Evolutionary conservation across 2,329 filamentous ascomycete species (phyloP), one percentile per base, ranked within the genome.

Genomic region (Alternaria infectoria): DNA sequence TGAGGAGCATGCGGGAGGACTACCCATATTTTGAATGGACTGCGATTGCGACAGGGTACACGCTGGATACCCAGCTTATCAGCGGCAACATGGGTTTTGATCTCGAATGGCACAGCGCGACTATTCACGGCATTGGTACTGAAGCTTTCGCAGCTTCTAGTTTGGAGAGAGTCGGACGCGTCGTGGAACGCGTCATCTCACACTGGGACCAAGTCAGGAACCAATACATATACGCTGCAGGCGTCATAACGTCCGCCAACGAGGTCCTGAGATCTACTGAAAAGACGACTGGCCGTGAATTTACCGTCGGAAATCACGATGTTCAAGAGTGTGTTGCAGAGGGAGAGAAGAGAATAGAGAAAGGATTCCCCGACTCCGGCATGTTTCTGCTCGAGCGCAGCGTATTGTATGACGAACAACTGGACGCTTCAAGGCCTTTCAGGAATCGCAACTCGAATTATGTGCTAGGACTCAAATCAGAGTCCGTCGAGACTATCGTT

Each of bases 341-440:
- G 68, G 80, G 72, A 0, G 58, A 74, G 56, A 64, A 69, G 17
- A 76, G 79, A 28, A 76, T 81, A 26, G 65, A 79, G 43, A 69
- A 74, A 46, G 79, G 80, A 0, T 81, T 73, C 61, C 78, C 75
- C 1, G 79, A 81, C 63, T 77, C 79, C 12, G 78, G 75, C 4
- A 79, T 81, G 74, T 77, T 79, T 45, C 61, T 82, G 46, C 70
- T 81, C 57, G 77, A 81, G 59, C 69, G 79, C 54, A 79, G 75
- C 56, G 67, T 81, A 3, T 57, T 82, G 26, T 80, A 77, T 59
- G 79, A 81, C 57, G 67, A 74, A 54, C 36, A 64, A 25, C 65
- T 79, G 45, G 62, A 65, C 54, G 65, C 71, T 3, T 66, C 61
- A 3, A 61, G 62, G 19, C 61, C 73, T 1, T 81, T 81, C 57